These are phyloP conservation scores for Trypanosoma avium DNA, from an alignment of 208 protist species.

Conservation along the genomic window DNA sequence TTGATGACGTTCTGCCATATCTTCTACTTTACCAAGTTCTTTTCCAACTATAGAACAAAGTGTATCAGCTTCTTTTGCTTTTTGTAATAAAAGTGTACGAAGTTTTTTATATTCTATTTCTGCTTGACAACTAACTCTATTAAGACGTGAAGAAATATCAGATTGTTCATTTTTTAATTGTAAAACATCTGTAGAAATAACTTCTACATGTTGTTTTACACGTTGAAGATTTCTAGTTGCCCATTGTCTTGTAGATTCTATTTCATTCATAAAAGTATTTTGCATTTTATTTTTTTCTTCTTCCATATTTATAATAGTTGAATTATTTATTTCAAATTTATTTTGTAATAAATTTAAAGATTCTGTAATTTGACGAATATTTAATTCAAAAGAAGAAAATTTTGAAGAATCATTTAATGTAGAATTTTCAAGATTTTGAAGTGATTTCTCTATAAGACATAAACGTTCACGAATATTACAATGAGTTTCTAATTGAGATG, in stretches of 20 bases:
- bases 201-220: conserved; percentile 75
- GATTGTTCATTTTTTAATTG: conserved; percentile 40
- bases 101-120: conserved; percentile 74
- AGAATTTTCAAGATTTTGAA: conserved; percentile 29
- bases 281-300: neutral
- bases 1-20: conserved; percentile 62
- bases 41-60: conserved; percentile 67
- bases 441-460: conserved; percentile 8
- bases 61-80: conserved; percentile 65
- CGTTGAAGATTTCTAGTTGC: conserved; percentile 72
- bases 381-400: conserved; percentile 7
- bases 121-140: conserved; percentile 50
- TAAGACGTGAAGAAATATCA: conserved; percentile 35
- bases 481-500: conserved; percentile 6
- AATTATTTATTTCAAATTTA: conserved; percentile 2
- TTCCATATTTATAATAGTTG: neutral
- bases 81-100: conserved; percentile 51
- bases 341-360: conserved; percentile 15
- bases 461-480: conserved; percentile 13
- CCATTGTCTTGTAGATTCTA: conserved; percentile 66
- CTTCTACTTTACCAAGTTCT: conserved; percentile 62
- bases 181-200: conserved; percentile 30
- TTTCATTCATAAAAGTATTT: conserved; percentile 25
- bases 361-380: conserved; percentile 8
- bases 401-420: conserved; percentile 9